These are phyloP conservation scores for Aegilops umbellulata DNA, from an alignment of 176 grass and related monocot species.

Conservation along the genomic window DNA sequence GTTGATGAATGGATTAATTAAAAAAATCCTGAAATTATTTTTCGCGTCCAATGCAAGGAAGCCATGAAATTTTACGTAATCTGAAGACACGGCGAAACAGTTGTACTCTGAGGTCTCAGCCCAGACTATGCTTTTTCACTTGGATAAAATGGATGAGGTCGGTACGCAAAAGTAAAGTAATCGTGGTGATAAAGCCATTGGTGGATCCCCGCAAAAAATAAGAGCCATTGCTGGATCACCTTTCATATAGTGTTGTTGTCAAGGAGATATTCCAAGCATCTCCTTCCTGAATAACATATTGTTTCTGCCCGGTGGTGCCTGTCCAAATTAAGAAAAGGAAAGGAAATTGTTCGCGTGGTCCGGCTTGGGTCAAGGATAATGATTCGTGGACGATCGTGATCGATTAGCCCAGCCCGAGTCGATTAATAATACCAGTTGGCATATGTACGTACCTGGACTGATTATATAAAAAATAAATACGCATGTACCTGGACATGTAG, in stretches of 20 bases:
- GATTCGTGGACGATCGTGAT: conserved; percentile 16
- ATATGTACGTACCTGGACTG: not conserved
- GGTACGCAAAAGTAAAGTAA: conserved; percentile 26
- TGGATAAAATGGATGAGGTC: conserved; percentile 16
- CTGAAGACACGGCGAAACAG: not conserved
- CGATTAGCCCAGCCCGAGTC: not conserved
- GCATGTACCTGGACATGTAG: not conserved
- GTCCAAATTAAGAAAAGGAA: not conserved
- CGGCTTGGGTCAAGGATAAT: conserved; percentile 38
- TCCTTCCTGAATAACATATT: not conserved
- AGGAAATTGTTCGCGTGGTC: not conserved
- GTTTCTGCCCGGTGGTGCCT: conserved; percentile 3
- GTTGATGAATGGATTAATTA: too few species aligned
- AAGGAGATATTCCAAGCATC: conserved; percentile 42
- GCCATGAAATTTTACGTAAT: not conserved
- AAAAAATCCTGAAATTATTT: not conserved
- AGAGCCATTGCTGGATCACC: not conserved
- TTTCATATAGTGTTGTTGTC: not conserved
- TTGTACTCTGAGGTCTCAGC: too few species aligned
- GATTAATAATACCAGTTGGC: not conserved
- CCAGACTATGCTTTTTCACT: too few species aligned
- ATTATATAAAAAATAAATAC: not conserved
- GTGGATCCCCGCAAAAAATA: not conserved
- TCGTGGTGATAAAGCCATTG: not conserved
- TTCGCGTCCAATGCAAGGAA: not conserved